Evolutionary conservation across 1,284 basidiomycete species (phyloP).

Genomic region (Ustilago nuda): DNA sequence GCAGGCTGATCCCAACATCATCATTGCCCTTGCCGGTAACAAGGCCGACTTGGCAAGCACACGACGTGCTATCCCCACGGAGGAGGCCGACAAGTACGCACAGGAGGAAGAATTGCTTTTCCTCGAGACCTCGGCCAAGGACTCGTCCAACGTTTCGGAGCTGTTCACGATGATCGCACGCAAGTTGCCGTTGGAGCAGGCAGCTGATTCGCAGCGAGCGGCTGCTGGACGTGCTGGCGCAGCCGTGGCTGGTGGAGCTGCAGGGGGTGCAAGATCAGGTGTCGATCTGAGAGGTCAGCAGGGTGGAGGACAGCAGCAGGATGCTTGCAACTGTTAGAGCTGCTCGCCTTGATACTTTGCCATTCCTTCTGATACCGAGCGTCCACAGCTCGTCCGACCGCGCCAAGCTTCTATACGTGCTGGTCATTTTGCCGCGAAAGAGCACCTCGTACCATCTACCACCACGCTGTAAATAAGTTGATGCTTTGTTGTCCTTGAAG

Average conservation of each 20-base stretch:
- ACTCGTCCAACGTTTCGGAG: conserved; percentile 87
- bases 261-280: conserved; percentile 38
- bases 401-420: not conserved
- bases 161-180: conserved; percentile 71
- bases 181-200: conserved; percentile 65
- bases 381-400: not conserved
- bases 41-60: conserved; percentile 84
- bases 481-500: not conserved
- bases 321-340: conserved; percentile 56
- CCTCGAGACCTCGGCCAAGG: conserved; percentile 95
- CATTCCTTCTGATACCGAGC: not conserved
- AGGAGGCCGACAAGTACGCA: conserved; percentile 85
- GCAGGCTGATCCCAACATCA: conserved; percentile 94
- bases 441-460: not conserved
- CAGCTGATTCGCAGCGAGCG: conserved; percentile 45
- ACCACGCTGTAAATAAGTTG: conserved; percentile 7
- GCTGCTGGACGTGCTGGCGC: conserved; percentile 41
- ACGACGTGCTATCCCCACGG: conserved; percentile 64
- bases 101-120: conserved; percentile 95
- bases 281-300: conserved; percentile 55
- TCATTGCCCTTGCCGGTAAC: conserved; percentile 87
- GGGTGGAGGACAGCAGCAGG: conserved; percentile 42
- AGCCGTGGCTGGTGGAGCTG: conserved; percentile 18
- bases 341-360: not conserved
- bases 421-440: not conserved